Evolutionary conservation across 257 asterid species (phyloP).

Genomic region (Parsonsia alboflavescens): DNA sequence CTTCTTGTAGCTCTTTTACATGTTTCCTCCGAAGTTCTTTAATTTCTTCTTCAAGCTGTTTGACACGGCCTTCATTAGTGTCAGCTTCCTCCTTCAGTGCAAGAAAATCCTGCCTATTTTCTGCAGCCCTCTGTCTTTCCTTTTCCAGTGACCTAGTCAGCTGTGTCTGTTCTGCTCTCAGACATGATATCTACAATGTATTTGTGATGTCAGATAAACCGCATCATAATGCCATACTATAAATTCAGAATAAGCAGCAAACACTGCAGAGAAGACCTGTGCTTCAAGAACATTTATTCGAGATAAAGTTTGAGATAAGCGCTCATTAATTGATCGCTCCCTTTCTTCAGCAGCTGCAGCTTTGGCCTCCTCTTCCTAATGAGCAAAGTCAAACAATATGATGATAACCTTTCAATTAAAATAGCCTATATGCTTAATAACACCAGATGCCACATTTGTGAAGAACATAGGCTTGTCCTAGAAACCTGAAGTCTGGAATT

Average conservation of each 20-base stretch:
- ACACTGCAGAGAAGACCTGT: constrained; percentile 51
- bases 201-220: constrained; percentile 29
- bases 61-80: constrained; percentile 74
- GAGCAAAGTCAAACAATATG: constrained; percentile 11
- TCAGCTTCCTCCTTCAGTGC: constrained; percentile 96
- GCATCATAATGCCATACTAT: constrained; percentile 16
- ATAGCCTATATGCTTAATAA: constrained; percentile 9
- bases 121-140: constrained; percentile 90
- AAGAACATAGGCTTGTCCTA: constrained; percentile 18
- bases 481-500: constrained; percentile 92
- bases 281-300: constrained; percentile 98
- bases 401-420: constrained; percentile 7
- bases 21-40: constrained; percentile 78
- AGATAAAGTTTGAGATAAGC: constrained; percentile 90
- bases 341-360: constrained; percentile 94
- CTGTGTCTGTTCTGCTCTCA: constrained; percentile 98
- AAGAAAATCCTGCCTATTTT: constrained; percentile 86
- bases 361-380: constrained; percentile 94
- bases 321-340: constrained; percentile 88
- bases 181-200: constrained; percentile 83
- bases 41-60: constrained; percentile 76
- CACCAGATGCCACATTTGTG: background rate
- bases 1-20: constrained; percentile 87
- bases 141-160: constrained; percentile 78
- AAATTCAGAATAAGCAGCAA: constrained; percentile 10